A percentile compares a stretch with the other conserved stretches of the same genome.
Conservation (phyloP, 2,329 filamentous ascomycete species). For the Calonectria naviculata region DNA sequence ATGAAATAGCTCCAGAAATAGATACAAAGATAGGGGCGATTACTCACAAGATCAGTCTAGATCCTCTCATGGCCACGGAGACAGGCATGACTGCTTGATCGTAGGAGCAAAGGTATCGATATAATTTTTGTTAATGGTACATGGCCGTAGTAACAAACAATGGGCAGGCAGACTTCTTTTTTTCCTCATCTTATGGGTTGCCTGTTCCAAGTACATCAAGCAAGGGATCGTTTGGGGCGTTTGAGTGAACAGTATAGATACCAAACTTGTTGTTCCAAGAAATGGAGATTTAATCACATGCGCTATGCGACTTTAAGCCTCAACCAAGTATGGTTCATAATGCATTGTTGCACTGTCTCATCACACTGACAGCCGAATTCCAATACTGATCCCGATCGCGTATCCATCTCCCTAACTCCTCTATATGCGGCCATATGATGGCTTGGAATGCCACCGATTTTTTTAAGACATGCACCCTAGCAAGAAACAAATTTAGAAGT, state of each 20-base stretch:
- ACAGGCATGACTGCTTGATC: neutral
- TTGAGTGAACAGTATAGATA: no score
- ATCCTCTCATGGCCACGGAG: neutral
- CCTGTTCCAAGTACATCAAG: no score
- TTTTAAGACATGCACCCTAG: conserved; percentile 8
- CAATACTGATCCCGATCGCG: neutral
- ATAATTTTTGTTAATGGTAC: no score
- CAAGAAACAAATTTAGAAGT: conserved; percentile 1
- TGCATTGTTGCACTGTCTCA: conserved; percentile 14
- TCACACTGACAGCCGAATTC: neutral
- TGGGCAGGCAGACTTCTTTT: no score
- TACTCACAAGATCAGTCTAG: conserved; percentile 5
- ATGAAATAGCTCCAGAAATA: no score
- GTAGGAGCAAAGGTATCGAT: no score
- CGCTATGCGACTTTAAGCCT: neutral
- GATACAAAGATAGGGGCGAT: neutral
- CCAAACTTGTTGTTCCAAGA: neutral
- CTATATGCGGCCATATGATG: conserved; percentile 12
- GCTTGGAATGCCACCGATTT: neutral
- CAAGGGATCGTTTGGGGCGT: neutral
- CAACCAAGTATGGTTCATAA: neutral
- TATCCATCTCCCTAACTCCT: conserved; percentile 15
- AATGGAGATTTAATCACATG: neutral
- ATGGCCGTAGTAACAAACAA: no score
- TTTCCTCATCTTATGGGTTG: neutral